phyloP scores from a whole-genome alignment of 139 green algal genomes.

The Closterium sp. region DNA sequence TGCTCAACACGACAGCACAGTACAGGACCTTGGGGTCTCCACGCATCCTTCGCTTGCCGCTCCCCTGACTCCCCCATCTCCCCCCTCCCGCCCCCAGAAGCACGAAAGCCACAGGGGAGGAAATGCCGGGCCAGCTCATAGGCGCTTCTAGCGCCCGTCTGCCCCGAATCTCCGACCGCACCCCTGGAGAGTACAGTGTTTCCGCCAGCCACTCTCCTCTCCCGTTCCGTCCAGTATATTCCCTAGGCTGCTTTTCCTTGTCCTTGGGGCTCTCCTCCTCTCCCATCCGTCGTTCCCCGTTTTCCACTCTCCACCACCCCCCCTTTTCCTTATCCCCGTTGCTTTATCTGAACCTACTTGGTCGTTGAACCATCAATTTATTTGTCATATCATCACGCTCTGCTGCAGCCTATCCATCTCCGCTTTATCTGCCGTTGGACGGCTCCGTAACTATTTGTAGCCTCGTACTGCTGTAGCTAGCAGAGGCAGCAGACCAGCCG shows the following conservation, averaged over 20 bases:
- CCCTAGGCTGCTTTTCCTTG: background rate
- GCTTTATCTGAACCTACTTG: background rate
- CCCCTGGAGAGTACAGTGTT: background rate
- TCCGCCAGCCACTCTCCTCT: background rate
- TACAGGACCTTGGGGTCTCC: background rate
- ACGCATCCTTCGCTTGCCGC: background rate
- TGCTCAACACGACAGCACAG: background rate
- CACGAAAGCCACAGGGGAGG: background rate
- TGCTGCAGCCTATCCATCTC: background rate
- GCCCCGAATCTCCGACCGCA: background rate
- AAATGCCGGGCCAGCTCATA: background rate
- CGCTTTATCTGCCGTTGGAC: background rate
- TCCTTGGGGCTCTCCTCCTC: background rate
- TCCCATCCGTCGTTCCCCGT: too few relatives aligned
- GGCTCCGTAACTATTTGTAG: background rate
- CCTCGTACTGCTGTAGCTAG: background rate
- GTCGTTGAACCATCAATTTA: background rate
- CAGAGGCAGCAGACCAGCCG: background rate
- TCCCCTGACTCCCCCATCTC: background rate
- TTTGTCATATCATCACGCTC: too few relatives aligned
- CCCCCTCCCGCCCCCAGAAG: background rate
- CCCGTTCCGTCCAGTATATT: too few relatives aligned
- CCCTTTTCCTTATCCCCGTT: too few relatives aligned
- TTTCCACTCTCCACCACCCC: too few relatives aligned
- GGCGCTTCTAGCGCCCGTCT: too few relatives aligned